Evolutionary conservation across 768 basidiomycete genomes (phyloP), one percentile per base, ranked within the genome.

Genomic region (Mycena haematopus): DNA sequence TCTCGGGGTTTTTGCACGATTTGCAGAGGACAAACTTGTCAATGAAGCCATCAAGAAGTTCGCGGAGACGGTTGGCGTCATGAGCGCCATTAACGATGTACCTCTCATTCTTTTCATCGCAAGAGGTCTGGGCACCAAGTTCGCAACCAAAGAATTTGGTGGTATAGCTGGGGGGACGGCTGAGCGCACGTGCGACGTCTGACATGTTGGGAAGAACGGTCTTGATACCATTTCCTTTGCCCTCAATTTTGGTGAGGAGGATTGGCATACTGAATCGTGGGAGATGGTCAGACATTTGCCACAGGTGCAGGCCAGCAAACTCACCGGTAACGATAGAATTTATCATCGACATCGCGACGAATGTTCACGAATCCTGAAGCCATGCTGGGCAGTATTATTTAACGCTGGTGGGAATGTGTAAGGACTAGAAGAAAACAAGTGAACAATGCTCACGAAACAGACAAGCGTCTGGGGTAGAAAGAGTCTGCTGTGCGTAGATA

Each of bases 131-230:
- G 35, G 97, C 97, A 66, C 97, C 97, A 60, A 99, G 90, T 77
- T 99, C 97, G 75, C 93, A 95, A 33, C 97, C 97, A 71, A 99
- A 99, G 84, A 96, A 99, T 78, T 99, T 99, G 77, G 96, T 98
- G 65, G 96, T 91, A 75, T 99, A 97, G 45, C 95, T 86, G 27
- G 97, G 92, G 62, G 96, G 96, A 61, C 97, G 91, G 72, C 90
- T 93, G 68, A 99, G 86, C 47, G 97, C 95, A 66, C 94, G 90
- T 51, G 96, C 94, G 68, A 99, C 91, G 76, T 99, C 97, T 63
- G 93, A 87, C 95, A 99, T 98, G 79, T 99, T 99, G 21, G 96
- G 96, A 56, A 98, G 80, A 73, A 99, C 96, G 49, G 97, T 99
- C 82, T 99, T 99, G 80, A 99, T 99, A 71, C 97, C 97, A 75